Evolutionary conservation across 179 eudicot species (phyloP).

Genomic region (Beta lomatogona): DNA sequence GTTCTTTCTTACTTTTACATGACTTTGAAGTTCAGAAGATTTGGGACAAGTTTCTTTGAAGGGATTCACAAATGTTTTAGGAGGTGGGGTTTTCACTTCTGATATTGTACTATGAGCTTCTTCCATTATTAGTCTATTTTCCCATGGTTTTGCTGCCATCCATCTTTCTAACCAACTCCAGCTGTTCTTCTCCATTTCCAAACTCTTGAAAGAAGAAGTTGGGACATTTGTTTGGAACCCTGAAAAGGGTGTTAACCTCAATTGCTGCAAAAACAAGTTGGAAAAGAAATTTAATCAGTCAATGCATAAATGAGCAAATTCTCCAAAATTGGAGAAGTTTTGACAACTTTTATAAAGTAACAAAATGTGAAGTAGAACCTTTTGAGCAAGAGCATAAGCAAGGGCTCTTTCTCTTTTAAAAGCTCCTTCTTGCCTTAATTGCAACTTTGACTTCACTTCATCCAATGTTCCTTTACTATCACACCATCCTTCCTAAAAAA

Average conservation of each 20-base stretch:
- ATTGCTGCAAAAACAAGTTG: constrained; percentile 42
- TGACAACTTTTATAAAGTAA: background rate
- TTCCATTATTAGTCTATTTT: constrained; percentile 76
- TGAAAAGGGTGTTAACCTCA: constrained; percentile 49
- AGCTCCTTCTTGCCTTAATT: constrained; percentile 52
- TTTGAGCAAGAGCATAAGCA: constrained; percentile 46
- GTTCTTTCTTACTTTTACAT: constrained; percentile 65
- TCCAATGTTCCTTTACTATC: constrained; percentile 50
- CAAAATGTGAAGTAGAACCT: constrained; percentile 24
- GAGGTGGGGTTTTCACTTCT: constrained; percentile 57
- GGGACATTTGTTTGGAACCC: constrained; percentile 39
- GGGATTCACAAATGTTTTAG: constrained; percentile 34
- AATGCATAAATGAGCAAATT: too few species aligned
- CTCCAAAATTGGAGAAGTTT: too few species aligned
- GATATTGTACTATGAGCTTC: constrained; percentile 43
- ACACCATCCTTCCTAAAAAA: constrained; percentile 53
- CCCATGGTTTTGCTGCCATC: constrained; percentile 99
- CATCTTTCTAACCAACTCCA: constrained; percentile 98
- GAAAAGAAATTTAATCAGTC: background rate
- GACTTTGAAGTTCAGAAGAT: constrained; percentile 53
- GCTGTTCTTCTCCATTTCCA: constrained; percentile 53
- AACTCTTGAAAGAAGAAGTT: constrained; percentile 41
- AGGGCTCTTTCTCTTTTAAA: constrained; percentile 52
- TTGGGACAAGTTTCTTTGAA: constrained; percentile 34
- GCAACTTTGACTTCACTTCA: constrained; percentile 45